Conservation (phyloP, 2,329 filamentous ascomycete species). For the Penicillium sp. region DNA sequence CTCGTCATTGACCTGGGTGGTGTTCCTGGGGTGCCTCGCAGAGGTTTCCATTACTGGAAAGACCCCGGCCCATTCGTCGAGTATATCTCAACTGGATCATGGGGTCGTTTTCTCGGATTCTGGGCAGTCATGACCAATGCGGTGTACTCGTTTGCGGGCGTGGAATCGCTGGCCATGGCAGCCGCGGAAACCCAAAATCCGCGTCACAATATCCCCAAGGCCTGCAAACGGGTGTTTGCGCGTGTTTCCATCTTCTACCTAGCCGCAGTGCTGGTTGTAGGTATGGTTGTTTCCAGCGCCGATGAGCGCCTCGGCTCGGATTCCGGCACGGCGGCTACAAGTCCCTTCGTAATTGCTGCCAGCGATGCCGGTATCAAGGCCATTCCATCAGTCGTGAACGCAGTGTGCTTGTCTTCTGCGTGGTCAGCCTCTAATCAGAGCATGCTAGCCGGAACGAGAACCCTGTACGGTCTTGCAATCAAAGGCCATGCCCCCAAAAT, state of each 20-base stretch:
- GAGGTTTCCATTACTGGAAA: slow-evolving; percentile 71
- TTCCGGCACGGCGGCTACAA: slow-evolving; percentile 33
- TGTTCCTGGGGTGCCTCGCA: slow-evolving; percentile 57
- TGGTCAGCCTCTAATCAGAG: slow-evolving; percentile 70
- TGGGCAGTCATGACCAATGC: slow-evolving; percentile 51
- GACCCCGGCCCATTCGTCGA: slow-evolving; percentile 68
- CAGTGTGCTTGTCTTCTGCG: slow-evolving; percentile 71
- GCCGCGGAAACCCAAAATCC: slow-evolving; percentile 59
- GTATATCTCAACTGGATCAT: slow-evolving; percentile 59
- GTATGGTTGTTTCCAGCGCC: slow-evolving; percentile 60
- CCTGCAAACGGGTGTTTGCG: slow-evolving; percentile 56
- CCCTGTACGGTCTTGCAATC: slow-evolving; percentile 50
- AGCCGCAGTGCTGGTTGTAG: slow-evolving; percentile 57
- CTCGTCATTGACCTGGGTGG: slow-evolving; percentile 65
- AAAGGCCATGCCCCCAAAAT: slow-evolving; percentile 56
- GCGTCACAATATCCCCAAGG: slow-evolving; percentile 55
- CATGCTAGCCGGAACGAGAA: slow-evolving; percentile 57
- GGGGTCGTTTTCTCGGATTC: slow-evolving; percentile 65
- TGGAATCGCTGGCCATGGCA: slow-evolving; percentile 57
- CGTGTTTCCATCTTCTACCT: slow-evolving; percentile 61
- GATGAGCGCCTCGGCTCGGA: slow-evolving; percentile 36
- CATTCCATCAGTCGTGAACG: slow-evolving; percentile 73
- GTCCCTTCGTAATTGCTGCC: slow-evolving; percentile 72
- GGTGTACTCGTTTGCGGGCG: slow-evolving; percentile 39
- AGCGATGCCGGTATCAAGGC: slow-evolving; percentile 66